These are phyloP conservation scores for Wallacemonas rigidus DNA, from an alignment of 208 protist species.

Conservation along the genomic window DNA sequence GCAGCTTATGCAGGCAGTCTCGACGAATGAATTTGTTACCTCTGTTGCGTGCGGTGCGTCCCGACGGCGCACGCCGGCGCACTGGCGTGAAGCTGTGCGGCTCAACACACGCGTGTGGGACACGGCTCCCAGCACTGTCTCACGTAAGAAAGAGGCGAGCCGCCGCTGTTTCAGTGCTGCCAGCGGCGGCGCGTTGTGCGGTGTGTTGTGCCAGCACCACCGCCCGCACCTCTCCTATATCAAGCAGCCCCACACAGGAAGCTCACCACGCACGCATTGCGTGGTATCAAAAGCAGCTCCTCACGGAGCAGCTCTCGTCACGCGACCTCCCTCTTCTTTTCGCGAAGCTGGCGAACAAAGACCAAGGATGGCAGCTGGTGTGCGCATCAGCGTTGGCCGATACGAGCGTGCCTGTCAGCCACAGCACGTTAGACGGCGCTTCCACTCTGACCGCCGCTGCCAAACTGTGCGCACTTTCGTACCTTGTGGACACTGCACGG, in stretches of 20 bases:
- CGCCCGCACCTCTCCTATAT: conserved; percentile 6
- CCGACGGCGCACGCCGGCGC: no score
- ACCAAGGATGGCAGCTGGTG: conserved; percentile 3
- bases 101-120: no score
- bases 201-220: conserved; percentile 22
- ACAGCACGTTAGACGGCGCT: background rate
- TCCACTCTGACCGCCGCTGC: background rate
- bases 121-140: no score
- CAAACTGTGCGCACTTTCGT: background rate
- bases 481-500: background rate
- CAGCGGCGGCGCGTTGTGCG: no score
- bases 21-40: no score
- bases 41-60: no score
- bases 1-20: no score
- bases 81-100: no score
- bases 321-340: background rate
- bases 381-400: background rate
- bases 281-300: conserved; percentile 12
- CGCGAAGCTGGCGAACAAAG: background rate
- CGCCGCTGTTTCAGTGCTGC: no score
- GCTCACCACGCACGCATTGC: background rate
- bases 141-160: no score
- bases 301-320: background rate
- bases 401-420: background rate
- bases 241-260: background rate